Conservation (phyloP, 441 rosid species). For the Hura crepitans region DNA sequence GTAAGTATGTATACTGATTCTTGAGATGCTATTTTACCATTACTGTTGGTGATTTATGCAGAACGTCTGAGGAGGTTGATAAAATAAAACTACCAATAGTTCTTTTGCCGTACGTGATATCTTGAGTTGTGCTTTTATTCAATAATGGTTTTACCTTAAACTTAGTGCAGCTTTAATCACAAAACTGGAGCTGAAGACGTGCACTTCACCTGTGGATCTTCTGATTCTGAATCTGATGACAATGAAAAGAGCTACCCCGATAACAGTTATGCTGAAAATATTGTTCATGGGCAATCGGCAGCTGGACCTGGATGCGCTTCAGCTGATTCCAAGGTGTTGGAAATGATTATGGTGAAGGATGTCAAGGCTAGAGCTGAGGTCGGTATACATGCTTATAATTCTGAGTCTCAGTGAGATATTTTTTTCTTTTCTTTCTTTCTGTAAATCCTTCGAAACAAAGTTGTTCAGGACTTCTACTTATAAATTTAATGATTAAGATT, state of each 20-base stretch:
- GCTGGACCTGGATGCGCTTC: conserved; percentile 29
- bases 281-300: conserved; percentile 29
- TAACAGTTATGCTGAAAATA: conserved; percentile 23
- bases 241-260: conserved; percentile 23
- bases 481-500: not conserved
- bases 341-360: conserved; percentile 90
- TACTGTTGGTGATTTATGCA: not conserved
- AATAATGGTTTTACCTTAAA: conserved; percentile 7
- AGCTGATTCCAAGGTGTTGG: conserved; percentile 43
- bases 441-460: not conserved
- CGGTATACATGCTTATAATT: conserved; percentile 7
- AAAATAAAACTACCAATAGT: not conserved
- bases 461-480: not conserved
- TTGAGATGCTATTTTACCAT: not conserved
- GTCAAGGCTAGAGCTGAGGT: conserved; percentile 79
- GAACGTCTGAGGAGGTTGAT: no score
- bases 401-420: not conserved
- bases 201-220: conserved; percentile 53
- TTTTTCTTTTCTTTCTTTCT: not conserved
- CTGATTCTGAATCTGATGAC: conserved; percentile 46
- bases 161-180: conserved; percentile 68
- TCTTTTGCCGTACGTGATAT: not conserved
- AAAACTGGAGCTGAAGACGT: conserved; percentile 89
- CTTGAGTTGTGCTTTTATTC: not conserved
- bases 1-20: conserved; percentile 40